Evolutionary conservation across 2,329 filamentous ascomycete species (phyloP).

Genomic region (Neofusicoccum laricinum): DNA sequence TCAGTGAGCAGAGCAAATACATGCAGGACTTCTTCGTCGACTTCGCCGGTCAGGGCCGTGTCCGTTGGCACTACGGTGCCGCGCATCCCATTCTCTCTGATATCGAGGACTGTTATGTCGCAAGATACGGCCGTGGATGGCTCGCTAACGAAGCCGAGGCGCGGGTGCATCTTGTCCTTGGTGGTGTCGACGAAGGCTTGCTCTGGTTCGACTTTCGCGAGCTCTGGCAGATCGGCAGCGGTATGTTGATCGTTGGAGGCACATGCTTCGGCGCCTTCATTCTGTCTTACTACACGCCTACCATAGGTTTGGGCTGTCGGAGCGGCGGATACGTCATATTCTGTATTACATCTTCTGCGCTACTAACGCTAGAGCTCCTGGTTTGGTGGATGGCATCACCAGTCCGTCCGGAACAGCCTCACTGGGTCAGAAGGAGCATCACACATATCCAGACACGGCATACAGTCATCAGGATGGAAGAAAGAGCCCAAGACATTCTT

Average conservation of each 20-base stretch:
- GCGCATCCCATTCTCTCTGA: constrained; percentile 43
- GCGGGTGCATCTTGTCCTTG: constrained; percentile 35
- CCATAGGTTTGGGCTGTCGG: constrained; percentile 44
- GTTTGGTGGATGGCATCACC: constrained; percentile 33
- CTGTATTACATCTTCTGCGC: constrained; percentile 27
- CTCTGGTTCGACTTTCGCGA: constrained; percentile 45
- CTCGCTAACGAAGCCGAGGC: constrained; percentile 33
- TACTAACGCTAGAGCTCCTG: constrained; percentile 38
- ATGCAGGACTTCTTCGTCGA: constrained; percentile 36
- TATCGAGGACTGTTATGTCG: constrained; percentile 42
- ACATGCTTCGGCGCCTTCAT: constrained; percentile 40
- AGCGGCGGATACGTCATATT: constrained; percentile 46
- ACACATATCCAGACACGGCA: neutral
- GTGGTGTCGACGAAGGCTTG: constrained; percentile 32
- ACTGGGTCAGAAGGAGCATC: constrained; percentile 1
- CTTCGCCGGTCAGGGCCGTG: constrained; percentile 37
- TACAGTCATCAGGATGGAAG: neutral
- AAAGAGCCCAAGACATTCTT: neutral
- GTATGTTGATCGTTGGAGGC: constrained; percentile 35
- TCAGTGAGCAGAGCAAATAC: constrained; percentile 23
- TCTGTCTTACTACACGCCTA: constrained; percentile 45
- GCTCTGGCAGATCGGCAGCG: constrained; percentile 40
- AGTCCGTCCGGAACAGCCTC: constrained; percentile 2
- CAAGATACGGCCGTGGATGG: constrained; percentile 39
- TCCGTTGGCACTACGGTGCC: constrained; percentile 41